A percentile compares a stretch with the other conserved stretches of the same genome.
Evolutionary conservation across 768 basidiomycete genomes (phyloP).

Genomic region (Gelatoporia subvermispora): DNA sequence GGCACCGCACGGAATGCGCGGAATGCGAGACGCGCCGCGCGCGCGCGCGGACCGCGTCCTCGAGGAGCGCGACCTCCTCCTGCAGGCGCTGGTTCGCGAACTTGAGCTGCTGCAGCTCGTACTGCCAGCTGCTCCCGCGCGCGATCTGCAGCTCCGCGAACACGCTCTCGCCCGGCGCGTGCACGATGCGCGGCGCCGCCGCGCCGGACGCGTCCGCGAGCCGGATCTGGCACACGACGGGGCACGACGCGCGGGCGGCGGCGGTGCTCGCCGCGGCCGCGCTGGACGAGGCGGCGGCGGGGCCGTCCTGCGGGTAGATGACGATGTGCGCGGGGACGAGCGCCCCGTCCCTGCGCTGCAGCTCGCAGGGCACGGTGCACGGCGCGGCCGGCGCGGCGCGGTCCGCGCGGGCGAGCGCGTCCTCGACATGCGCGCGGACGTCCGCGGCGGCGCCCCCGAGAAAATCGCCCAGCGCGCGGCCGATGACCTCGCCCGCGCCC

Average conservation of each 20-base stretch:
- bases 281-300: not conserved
- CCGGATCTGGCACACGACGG: constrained; percentile 25
- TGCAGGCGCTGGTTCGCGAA: constrained; percentile 61
- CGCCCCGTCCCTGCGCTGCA: constrained; percentile 36
- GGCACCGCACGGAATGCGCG: not conserved
- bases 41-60: constrained; percentile 17
- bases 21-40: not conserved
- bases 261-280: not conserved
- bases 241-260: constrained; percentile 4
- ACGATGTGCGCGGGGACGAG: constrained; percentile 27
- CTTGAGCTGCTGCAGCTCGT: constrained; percentile 81
- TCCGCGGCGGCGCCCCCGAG: constrained; percentile 14
- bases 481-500: constrained; percentile 48
- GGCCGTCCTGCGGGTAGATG: constrained; percentile 30
- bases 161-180: constrained; percentile 35
- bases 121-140: constrained; percentile 85
- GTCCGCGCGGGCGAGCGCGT: constrained; percentile 15
- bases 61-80: constrained; percentile 50
- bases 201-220: constrained; percentile 9
- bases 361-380: constrained; percentile 27
- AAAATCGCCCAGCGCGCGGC: constrained; percentile 39
- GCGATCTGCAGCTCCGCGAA: constrained; percentile 69
- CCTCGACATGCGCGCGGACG: constrained; percentile 18
- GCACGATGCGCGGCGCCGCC: constrained; percentile 7
- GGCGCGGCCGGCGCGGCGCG: constrained; percentile 6